phyloP scores from a whole-genome alignment of 345 rosid genomes.

The Syzygium jambos region DNA sequence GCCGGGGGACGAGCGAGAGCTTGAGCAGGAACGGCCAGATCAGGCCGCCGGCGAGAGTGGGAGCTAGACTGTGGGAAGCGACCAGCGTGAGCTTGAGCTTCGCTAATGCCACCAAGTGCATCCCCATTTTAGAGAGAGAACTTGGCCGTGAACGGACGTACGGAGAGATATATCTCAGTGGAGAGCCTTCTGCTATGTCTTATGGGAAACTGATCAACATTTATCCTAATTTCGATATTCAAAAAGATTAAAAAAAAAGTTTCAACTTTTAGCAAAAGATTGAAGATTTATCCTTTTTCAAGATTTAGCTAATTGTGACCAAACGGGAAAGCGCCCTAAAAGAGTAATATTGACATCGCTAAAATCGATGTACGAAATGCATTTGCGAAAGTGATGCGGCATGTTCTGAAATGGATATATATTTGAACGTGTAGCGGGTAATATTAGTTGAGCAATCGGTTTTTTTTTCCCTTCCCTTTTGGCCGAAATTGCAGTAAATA shows the following conservation, averaged over 20 bases:
- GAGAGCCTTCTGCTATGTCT: background rate
- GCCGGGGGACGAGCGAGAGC: background rate
- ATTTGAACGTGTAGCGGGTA: background rate
- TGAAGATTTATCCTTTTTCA: background rate
- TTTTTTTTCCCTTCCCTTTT: background rate
- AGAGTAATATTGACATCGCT: background rate
- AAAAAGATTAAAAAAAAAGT: background rate
- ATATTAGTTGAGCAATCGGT: background rate
- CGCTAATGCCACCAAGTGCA: constrained; percentile 1
- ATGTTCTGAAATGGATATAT: accelerated
- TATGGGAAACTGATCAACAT: background rate
- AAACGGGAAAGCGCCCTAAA: background rate
- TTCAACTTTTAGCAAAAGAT: background rate
- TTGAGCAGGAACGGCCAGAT: constrained; percentile 12
- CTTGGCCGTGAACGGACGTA: background rate
- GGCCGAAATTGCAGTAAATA: background rate
- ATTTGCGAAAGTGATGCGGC: background rate
- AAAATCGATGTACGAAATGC: background rate
- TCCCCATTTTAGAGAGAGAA: background rate
- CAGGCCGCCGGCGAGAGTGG: constrained; percentile 5
- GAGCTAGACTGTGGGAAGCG: background rate
- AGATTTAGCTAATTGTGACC: background rate
- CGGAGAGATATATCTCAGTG: background rate
- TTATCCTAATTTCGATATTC: background rate
- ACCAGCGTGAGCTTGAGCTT: constrained; percentile 1